phyloP scores from a whole-genome alignment of 1,284 basidiomycete species.

The Apiotrichum laibachii region DNA sequence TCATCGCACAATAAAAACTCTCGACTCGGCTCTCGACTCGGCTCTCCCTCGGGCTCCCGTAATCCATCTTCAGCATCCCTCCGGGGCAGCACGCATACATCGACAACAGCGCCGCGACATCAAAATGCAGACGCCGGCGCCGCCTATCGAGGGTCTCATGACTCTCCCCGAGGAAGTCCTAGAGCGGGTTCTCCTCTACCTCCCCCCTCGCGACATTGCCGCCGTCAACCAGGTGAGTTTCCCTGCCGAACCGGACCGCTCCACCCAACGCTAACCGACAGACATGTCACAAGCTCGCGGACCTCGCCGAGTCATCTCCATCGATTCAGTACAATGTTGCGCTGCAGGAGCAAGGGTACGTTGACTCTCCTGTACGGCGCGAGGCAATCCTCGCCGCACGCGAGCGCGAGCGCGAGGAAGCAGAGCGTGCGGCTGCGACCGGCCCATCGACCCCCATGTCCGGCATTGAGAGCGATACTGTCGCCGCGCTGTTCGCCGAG shows the following conservation, averaged over 20 bases:
- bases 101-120: too few relatives aligned
- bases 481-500: too few relatives aligned
- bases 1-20: too few relatives aligned
- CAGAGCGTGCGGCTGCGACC: neutral
- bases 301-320: conserved; percentile 15
- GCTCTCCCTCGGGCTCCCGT: too few relatives aligned
- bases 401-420: neutral
- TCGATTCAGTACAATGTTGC: conserved; percentile 30
- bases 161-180: conserved; percentile 36
- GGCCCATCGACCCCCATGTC: neutral
- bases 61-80: neutral
- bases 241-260: neutral
- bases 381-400: neutral
- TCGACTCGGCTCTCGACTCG: too few relatives aligned
- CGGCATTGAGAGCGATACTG: neutral
- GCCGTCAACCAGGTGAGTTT: conserved; percentile 26
- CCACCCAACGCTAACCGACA: conserved; percentile 2
- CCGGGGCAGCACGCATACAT: too few relatives aligned
- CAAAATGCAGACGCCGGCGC: neutral
- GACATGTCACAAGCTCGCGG: conserved; percentile 9
- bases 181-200: conserved; percentile 26
- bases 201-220: conserved; percentile 25
- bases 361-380: conserved; percentile 27
- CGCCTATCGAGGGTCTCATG: conserved; percentile 1
- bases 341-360: conserved; percentile 27